A percentile compares a stretch with the other conserved stretches of the same genome.
These are phyloP conservation scores for Pseudocercospora musae DNA, from an alignment of 2,329 filamentous ascomycete species.

Conservation along the genomic window DNA sequence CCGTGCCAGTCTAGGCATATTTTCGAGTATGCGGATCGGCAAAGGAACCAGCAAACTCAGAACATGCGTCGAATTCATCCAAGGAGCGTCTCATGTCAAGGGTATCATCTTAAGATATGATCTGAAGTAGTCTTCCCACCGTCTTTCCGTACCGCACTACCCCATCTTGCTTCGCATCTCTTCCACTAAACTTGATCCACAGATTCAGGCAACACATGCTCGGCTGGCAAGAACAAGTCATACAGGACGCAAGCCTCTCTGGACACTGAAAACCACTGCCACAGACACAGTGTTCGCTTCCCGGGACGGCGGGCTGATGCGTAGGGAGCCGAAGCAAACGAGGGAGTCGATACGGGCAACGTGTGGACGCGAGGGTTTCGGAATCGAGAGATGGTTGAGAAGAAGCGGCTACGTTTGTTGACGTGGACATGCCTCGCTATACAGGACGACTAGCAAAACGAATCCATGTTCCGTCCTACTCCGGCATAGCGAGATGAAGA, in stretches of 20 bases:
- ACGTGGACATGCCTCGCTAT: background rate
- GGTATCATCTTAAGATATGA: background rate
- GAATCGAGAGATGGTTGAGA: background rate
- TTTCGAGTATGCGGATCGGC: background rate
- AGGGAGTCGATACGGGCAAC: background rate
- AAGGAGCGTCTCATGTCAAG: background rate
- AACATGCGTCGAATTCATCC: background rate
- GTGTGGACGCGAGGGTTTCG: background rate
- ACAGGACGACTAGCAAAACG: background rate
- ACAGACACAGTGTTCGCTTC: background rate
- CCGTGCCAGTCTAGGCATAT: background rate
- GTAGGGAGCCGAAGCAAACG: background rate
- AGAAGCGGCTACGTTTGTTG: background rate
- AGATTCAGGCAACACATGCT: background rate
- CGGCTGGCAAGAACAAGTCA: background rate
- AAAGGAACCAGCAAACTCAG: background rate
- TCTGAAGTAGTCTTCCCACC: background rate
- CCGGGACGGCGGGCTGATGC: background rate
- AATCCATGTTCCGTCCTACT: background rate
- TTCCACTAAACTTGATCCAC: background rate
- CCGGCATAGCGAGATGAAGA: background rate
- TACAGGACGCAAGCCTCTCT: background rate
- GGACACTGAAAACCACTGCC: background rate
- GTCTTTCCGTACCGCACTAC: background rate
- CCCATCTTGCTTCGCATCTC: background rate